phyloP scores from a whole-genome alignment of 129 eudicot genomes.

The Ambrosia artemisiifolia region DNA sequence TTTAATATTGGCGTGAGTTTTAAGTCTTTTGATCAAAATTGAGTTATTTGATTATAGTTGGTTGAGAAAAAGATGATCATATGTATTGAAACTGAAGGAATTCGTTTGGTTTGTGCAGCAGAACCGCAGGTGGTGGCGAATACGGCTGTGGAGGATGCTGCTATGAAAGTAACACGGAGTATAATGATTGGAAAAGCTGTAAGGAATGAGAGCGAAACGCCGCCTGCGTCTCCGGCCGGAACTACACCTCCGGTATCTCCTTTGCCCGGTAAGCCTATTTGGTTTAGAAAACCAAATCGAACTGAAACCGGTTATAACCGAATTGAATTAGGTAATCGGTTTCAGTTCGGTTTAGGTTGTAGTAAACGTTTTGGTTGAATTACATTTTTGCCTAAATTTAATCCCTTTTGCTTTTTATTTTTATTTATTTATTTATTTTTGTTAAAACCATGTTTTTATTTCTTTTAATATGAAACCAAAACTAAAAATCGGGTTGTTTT shows the following conservation, averaged over 20 bases:
- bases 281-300: not conserved
- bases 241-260: slow-evolving; percentile 91
- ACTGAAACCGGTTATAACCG: too few relatives aligned
- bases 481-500: too few relatives aligned
- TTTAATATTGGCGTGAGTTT: slow-evolving; percentile 17
- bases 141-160: slow-evolving; percentile 28
- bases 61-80: not conserved
- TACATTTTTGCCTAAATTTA: too few relatives aligned
- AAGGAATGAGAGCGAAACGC: slow-evolving; percentile 46
- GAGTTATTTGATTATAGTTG: not conserved
- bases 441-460: too few relatives aligned
- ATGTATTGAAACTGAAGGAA: not conserved
- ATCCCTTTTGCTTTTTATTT: too few relatives aligned
- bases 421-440: too few relatives aligned
- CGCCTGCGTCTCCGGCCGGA: slow-evolving; percentile 90
- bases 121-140: slow-evolving; percentile 33
- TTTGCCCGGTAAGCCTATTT: slow-evolving; percentile 63
- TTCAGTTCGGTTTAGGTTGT: too few relatives aligned
- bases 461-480: too few relatives aligned
- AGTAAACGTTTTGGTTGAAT: too few relatives aligned
- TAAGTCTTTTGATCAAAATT: not conserved
- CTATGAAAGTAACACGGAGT: slow-evolving; percentile 65
- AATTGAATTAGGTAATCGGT: too few relatives aligned
- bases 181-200: slow-evolving; percentile 83
- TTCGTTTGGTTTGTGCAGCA: slow-evolving; percentile 25